Base-by-base conservation (phyloP, 2,329 filamentous ascomycete genomes). In the Aureobasidium vineae region DNA sequence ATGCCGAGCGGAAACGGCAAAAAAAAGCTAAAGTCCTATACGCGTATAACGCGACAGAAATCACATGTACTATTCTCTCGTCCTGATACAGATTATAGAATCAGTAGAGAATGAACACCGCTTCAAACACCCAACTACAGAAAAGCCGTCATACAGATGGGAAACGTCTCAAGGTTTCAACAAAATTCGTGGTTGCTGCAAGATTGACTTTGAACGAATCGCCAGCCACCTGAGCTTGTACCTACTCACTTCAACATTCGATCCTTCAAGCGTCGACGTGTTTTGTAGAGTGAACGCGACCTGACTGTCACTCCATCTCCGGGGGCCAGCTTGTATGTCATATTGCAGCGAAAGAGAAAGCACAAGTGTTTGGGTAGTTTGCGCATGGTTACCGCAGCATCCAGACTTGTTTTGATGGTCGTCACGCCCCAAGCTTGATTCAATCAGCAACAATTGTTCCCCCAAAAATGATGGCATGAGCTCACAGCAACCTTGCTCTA, bases 401-500 rank as follows among this genome's bases (percentile, higher is more conserved):
- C 26, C 16, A 59, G 8, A 21, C n/a, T 45, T 59, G 38, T 43
- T 59, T 59, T 45, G 54, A 59, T 31, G 54, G 31, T 56, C 21
- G 54, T 45, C 54, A 6, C 26, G 11, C 10, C 10, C 15, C 54
- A 56, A 28, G 53, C 53, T 56, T 36, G 33, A 36, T 28, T 56
- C 33, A 38, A 54, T 36, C 52, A 54, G 33, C 31, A 54, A 38
- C 47, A 52, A 52, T 33, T 19, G 8, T 53, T 36, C 43, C 43
- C 15, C 26, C 23, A 19, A 31, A 16, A 41, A 15, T 60, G 33
- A 60, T 60, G 56, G 38, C 56, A 60, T 60, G 56, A 60, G 56
- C 53, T 41, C 31, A n/a, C n/a, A 57, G 13, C 26, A 47, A 60
- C 40, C 41, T 60, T 60, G 10, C 33, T 36, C 36, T 5, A 31